Evolutionary conservation across 2,329 filamentous ascomycete genomes (phyloP), one percentile per base, ranked within the genome.

Genomic region (Aspergillus tubingensis): DNA sequence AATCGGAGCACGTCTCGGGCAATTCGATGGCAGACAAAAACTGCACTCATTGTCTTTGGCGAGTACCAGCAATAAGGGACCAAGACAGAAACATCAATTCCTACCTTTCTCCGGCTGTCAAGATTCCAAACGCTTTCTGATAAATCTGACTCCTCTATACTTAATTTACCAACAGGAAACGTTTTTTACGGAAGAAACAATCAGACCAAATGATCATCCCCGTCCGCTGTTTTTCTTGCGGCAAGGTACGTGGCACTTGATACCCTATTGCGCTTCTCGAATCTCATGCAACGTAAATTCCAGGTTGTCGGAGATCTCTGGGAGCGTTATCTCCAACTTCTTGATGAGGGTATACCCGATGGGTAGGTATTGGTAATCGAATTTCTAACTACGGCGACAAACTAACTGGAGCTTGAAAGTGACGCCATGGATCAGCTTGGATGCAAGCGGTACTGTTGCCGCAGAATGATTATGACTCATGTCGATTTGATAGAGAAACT

Each of bases 391-490:
- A 43, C 10, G 17, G 21, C 11, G 13, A 8, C 25, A 15, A 52
- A 54, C 64, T 69, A 58, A 69, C 52, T 43, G 43, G 41, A 30
- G 30, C 38, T 58, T 57, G 47, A 39, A 69, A 97, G 95, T 73
- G 92, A 97, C 76, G 95, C 94, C 44, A 96, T 99, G 90, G 93
- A 98, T 78, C 86, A 92, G 75, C 88, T 99, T 56, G 92, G 92
- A 59, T 90, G 96, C 73, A 94, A 92, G 80, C 88, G 95, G 70
- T 99, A 99, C 83, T 99, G 95, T 86, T 99, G 95, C 82, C 91
- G 95, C 70, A 90, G 95, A 73, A 99, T 99, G 95, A 88, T 99
- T 78, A 97, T 99, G 91, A 99, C 95, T 62, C 95, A 99, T 80
- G 95, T 99, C 72, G 95, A 99, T 77, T 84, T 99, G 64, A 97